Evolutionary conservation across 495 filamentous ascomycete species (phyloP).

Genomic region (Podospora conica): DNA sequence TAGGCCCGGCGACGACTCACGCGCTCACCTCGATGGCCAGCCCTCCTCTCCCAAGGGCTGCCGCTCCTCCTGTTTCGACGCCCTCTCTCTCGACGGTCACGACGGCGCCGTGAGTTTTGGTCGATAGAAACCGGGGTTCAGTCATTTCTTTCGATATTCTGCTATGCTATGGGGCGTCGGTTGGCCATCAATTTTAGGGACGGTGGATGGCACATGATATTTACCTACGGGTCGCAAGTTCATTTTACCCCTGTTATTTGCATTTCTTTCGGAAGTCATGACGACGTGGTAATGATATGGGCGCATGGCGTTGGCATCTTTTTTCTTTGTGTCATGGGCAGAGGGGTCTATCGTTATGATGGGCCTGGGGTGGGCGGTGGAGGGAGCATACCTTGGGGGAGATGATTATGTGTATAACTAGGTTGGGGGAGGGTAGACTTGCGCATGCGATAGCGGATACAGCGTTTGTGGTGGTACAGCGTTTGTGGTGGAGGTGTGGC

Average conservation of each 20-base stretch:
- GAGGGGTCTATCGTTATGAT: neutral
- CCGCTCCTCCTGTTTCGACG: neutral
- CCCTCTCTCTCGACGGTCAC: neutral
- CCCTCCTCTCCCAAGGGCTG: neutral
- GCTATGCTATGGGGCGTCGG: neutral
- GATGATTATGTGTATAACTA: neutral
- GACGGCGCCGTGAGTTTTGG: neutral
- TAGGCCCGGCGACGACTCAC: neutral
- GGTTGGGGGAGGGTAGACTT: neutral
- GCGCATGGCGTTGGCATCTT: neutral
- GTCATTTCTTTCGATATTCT: neutral
- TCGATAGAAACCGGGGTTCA: neutral
- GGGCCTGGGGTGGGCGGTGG: neutral
- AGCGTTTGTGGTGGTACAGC: neutral
- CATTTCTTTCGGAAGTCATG: neutral
- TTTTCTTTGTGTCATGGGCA: neutral
- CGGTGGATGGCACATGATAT: neutral
- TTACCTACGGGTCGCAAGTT: neutral
- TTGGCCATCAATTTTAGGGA: neutral
- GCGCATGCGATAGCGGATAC: neutral
- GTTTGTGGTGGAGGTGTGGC: neutral
- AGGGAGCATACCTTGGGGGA: neutral
- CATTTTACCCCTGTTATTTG: neutral
- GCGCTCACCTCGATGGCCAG: neutral
- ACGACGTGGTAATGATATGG: neutral